Evolutionary conservation across 2,329 filamentous ascomycete genomes (phyloP), one percentile per base, ranked within the genome.

Genomic region (Podosphaera leucotricha): DNA sequence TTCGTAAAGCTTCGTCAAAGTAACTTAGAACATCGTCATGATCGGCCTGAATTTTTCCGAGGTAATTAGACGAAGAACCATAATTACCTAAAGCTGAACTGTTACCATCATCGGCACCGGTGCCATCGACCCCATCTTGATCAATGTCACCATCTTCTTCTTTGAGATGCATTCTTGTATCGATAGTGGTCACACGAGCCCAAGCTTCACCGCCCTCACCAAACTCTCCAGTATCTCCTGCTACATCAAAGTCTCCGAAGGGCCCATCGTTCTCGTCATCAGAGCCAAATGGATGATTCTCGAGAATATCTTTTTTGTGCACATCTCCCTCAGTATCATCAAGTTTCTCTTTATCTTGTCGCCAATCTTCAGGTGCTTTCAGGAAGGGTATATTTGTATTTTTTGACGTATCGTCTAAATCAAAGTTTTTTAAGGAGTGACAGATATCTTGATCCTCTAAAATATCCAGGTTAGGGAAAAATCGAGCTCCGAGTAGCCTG

Each of bases 11-110:
- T 56, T 93, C 84, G 59, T 98, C 90, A 57, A 98, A 98, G 64
- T 95, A 98, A 56, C 82, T 80, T n/a, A 98, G 70, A 46, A 98
- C 93, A 54, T 93, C 87, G 53, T 95, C 84, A 57, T 94, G 85
- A 59, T 79, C 66, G 38, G 62, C 63, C n/a, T 16, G 11, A 47
- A 54, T 64, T 56, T 68, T 68, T 54, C 83, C 82, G 43, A 69
- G 68, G 44, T 75, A 74, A 52, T 80, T 79, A n/a, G 80, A 80
- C 6, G 94, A 72, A 20, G 78, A 69, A 57, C n/a, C n/a, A n/a
- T 84, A 94, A 49, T 82, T 72, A 45, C 76, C 75, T 33, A 76
- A 77, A 43, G 74, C 72, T 28, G 71, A 66, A 47, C 79, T 75
- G 62, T 71, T 54, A 57, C 71, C 64, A 8, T 65, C 63, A 18